Conservation (phyloP, 768 basidiomycete genomes). For the Strobilomyces echinocephalus region DNA sequence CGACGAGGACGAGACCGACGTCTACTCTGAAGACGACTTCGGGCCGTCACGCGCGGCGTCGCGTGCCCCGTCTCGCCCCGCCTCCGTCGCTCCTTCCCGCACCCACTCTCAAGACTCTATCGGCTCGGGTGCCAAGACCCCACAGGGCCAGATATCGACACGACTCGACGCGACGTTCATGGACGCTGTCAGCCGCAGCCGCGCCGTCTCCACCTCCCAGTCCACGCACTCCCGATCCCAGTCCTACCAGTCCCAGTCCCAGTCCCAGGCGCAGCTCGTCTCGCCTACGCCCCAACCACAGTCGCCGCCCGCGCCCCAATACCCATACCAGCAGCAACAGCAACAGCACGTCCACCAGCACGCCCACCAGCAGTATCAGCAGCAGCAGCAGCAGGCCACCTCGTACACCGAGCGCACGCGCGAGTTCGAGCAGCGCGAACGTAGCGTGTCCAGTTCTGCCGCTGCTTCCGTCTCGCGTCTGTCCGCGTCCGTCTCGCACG, state of each 20-base stretch:
- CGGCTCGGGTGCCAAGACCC: constrained; percentile 30
- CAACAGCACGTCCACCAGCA: no score
- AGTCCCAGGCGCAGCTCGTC: background rate
- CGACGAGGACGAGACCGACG: constrained; percentile 69
- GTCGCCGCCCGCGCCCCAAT: background rate
- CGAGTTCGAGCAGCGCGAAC: constrained; percentile 26
- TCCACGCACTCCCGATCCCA: constrained; percentile 16
- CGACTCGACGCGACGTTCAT: constrained; percentile 26
- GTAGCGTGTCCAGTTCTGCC: constrained; percentile 20
- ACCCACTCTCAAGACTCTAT: constrained; percentile 46
- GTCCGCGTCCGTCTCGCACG: constrained; percentile 18
- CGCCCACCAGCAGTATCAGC: no score
- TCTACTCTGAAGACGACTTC: constrained; percentile 61
- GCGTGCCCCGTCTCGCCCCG: constrained; percentile 37
- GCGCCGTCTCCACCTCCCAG: constrained; percentile 19
- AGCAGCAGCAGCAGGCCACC: constrained; percentile 12
- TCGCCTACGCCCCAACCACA: background rate
- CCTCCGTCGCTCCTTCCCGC: constrained; percentile 49
- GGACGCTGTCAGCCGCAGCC: constrained; percentile 29
- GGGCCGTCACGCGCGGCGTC: constrained; percentile 30
- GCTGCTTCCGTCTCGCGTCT: constrained; percentile 11
- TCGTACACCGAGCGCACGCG: constrained; percentile 22
- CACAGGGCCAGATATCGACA: constrained; percentile 21
- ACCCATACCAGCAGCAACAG: background rate
- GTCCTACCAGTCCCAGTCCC: constrained; percentile 14